phyloP scores from a whole-genome alignment of 2,329 filamentous ascomycete genomes.

The Aspergillus alliaceus region DNA sequence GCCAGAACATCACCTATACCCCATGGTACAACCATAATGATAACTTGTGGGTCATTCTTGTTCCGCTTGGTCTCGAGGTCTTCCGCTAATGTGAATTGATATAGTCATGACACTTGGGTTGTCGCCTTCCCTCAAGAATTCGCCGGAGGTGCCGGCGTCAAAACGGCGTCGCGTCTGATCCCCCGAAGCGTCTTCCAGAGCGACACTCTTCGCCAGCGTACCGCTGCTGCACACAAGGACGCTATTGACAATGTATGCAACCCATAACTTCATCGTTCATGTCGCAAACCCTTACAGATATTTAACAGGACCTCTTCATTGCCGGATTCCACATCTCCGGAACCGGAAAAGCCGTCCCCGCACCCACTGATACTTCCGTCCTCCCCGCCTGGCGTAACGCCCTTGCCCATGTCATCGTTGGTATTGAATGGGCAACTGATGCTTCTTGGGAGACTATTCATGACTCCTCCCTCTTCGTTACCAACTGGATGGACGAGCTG shows the following conservation, averaged over 20 bases:
- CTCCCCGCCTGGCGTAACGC: conserved; percentile 45
- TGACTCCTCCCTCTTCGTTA: conserved; percentile 14
- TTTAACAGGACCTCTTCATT: conserved; percentile 19
- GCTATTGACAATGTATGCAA: conserved; percentile 14
- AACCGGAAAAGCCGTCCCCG: conserved; percentile 17
- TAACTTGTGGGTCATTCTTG: conserved; percentile 18
- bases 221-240: conserved; percentile 18
- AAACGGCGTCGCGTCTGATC: conserved; percentile 23
- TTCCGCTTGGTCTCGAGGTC: not conserved
- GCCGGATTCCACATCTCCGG: conserved; percentile 24
- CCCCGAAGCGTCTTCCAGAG: conserved; percentile 19
- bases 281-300: not conserved
- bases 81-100: not conserved
- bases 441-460: conserved; percentile 14
- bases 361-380: conserved; percentile 16
- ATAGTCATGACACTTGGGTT: conserved; percentile 20
- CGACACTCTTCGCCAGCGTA: conserved; percentile 13
- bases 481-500: conserved; percentile 21
- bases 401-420: conserved; percentile 39
- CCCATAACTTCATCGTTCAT: not conserved
- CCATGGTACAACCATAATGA: conserved; percentile 23
- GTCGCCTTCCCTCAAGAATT: conserved; percentile 20
- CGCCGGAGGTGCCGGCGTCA: conserved; percentile 17
- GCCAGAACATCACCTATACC: conserved; percentile 17
- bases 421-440: conserved; percentile 24